phyloP scores from a whole-genome alignment of 2,329 filamentous ascomycete species.

The Scleromitrula shiraiana region DNA sequence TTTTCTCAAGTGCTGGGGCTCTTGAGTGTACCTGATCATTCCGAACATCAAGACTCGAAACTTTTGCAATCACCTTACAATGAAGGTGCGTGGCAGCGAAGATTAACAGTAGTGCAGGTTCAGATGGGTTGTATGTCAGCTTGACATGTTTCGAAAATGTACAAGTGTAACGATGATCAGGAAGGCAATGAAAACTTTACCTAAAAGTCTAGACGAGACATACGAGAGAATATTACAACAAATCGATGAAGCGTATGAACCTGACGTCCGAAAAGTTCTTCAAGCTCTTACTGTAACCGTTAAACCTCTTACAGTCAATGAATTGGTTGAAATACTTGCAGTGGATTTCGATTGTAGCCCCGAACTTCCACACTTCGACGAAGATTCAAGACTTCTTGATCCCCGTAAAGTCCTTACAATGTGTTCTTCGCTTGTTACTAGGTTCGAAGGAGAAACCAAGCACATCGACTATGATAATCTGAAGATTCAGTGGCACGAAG shows the following conservation, averaged over 20 bases:
- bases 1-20: not conserved
- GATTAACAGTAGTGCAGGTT: constrained; percentile 24
- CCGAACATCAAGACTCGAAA: not conserved
- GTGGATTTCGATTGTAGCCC: constrained; percentile 20
- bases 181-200: constrained; percentile 28
- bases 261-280: constrained; percentile 19
- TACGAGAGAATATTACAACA: constrained; percentile 30
- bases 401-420: constrained; percentile 22
- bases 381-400: constrained; percentile 30
- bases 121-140: constrained; percentile 32
- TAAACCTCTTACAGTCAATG: constrained; percentile 18
- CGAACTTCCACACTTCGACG: constrained; percentile 25
- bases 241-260: constrained; percentile 18
- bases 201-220: constrained; percentile 30
- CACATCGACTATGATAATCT: not conserved
- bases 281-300: constrained; percentile 21
- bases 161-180: constrained; percentile 17
- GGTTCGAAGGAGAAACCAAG: not conserved
- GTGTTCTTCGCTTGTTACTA: constrained; percentile 17
- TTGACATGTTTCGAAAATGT: constrained; percentile 23
- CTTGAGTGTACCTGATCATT: no score
- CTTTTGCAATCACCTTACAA: not conserved
- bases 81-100: not conserved
- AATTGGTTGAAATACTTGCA: constrained; percentile 27
- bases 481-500: not conserved